Evolutionary conservation across 192 early-diverging fungal genomes (phyloP).

Genomic region (Podila clonocystis): DNA sequence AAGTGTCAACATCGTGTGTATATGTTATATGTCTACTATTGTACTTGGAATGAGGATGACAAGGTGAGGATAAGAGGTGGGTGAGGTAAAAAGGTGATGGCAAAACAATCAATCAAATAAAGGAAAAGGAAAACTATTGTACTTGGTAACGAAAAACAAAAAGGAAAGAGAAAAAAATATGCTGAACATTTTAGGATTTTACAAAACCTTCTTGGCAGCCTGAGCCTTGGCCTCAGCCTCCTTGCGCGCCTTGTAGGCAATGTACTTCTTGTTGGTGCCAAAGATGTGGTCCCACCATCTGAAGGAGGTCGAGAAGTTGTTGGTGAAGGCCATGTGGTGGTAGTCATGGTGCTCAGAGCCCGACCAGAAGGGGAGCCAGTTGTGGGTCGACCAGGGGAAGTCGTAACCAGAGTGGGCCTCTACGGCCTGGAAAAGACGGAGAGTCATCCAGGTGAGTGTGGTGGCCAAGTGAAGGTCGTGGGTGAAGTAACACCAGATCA

Average conservation of each 20-base stretch:
- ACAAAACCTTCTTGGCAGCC: constrained; percentile 34
- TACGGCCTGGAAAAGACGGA: constrained; percentile 84
- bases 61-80: background rate
- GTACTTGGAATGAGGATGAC: background rate
- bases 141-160: background rate
- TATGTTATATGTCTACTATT: too few species aligned
- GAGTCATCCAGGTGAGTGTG: constrained; percentile 86
- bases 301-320: constrained; percentile 87
- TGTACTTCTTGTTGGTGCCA: constrained; percentile 87
- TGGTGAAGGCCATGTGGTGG: constrained; percentile 86
- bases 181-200: background rate
- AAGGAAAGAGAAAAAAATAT: constrained; percentile 1
- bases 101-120: background rate
- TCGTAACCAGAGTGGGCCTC: constrained; percentile 96
- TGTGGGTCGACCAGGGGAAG: constrained; percentile 93
- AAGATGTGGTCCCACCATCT: constrained; percentile 90
- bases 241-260: constrained; percentile 63
- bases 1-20: too few species aligned
- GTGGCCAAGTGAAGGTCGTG: constrained; percentile 83
- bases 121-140: constrained; percentile 2
- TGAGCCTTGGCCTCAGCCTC: constrained; percentile 29
- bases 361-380: constrained; percentile 90
- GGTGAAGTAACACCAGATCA: constrained; percentile 73
- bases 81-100: background rate
- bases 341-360: constrained; percentile 95